These are phyloP conservation scores for Cerrena zonata DNA, from an alignment of 1,284 basidiomycete genomes.

Conservation along the genomic window DNA sequence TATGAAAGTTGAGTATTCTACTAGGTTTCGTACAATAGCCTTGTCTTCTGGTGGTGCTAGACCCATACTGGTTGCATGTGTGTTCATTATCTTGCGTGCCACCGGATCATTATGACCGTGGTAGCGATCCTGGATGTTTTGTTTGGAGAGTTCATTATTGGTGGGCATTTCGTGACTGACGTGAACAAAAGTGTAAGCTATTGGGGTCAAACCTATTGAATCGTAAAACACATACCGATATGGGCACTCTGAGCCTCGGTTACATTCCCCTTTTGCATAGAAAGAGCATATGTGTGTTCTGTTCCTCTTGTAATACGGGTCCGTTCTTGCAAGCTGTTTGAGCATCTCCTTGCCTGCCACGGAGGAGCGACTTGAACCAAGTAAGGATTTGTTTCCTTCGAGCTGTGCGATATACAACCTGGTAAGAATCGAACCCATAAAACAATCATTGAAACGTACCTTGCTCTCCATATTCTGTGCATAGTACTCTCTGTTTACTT, in stretches of 20 bases:
- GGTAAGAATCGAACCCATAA: background rate
- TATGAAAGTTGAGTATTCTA: background rate
- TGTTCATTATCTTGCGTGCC: constrained; percentile 78
- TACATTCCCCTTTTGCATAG: constrained; percentile 93
- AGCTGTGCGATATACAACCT: constrained; percentile 37
- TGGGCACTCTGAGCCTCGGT: constrained; percentile 85
- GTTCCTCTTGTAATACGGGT: constrained; percentile 96
- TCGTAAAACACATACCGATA: constrained; percentile 59
- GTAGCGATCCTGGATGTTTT: constrained; percentile 89
- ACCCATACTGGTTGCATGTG: constrained; percentile 72
- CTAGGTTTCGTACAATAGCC: constrained; percentile 60
- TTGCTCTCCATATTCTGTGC: constrained; percentile 93
- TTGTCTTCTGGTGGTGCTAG: constrained; percentile 86
- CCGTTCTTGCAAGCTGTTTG: constrained; percentile 86
- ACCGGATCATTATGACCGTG: constrained; percentile 88
- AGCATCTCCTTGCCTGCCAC: constrained; percentile 92
- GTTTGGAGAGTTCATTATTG: constrained; percentile 79
- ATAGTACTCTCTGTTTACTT: constrained; percentile 96
- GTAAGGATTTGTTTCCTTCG: constrained; percentile 59
- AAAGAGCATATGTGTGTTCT: constrained; percentile 92
- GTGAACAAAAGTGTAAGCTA: background rate
- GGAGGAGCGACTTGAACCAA: constrained; percentile 64
- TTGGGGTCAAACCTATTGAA: background rate
- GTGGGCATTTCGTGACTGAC: constrained; percentile 81
- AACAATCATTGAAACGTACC: constrained; percentile 37